Evolutionary conservation across 2,329 filamentous ascomycete genomes (phyloP).

Genomic region (Aspergillus sp.): DNA sequence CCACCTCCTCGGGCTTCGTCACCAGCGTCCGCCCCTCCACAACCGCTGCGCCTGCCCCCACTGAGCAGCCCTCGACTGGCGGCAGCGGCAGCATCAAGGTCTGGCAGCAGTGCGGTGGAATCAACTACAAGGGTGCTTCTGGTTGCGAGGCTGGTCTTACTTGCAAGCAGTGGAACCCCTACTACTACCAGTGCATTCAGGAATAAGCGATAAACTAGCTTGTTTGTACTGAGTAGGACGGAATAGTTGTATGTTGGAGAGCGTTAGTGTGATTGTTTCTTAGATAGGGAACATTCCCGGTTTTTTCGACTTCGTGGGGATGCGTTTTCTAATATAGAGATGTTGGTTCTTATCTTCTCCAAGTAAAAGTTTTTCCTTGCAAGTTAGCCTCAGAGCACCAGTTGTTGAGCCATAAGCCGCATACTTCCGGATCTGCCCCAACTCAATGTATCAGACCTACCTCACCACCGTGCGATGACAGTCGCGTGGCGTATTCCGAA

Average conservation of each 20-base stretch:
- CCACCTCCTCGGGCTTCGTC: constrained; percentile 7
- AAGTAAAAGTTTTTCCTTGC: too few relatives aligned
- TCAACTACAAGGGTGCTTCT: constrained; percentile 20
- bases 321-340: not conserved
- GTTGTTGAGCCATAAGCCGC: too few relatives aligned
- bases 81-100: constrained; percentile 16
- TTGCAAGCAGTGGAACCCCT: constrained; percentile 29
- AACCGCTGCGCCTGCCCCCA: constrained; percentile 1
- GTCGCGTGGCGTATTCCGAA: not conserved
- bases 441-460: too few relatives aligned
- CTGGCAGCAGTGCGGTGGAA: constrained; percentile 26
- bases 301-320: not conserved
- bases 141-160: constrained; percentile 22
- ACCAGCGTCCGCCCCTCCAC: constrained; percentile 9
- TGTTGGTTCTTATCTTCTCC: not conserved
- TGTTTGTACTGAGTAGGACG: not conserved
- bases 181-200: constrained; percentile 27
- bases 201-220: constrained; percentile 3
- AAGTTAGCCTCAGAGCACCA: too few relatives aligned
- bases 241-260: not conserved
- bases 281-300: not conserved
- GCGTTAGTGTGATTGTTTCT: not conserved
- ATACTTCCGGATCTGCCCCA: not conserved
- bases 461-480: too few relatives aligned
- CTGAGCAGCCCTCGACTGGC: not conserved